Percentiles rank a stretch among this genome's conserved stretches.
Conservation (phyloP, 2,329 filamentous ascomycete species). For the Aspergillus vadensis region DNA sequence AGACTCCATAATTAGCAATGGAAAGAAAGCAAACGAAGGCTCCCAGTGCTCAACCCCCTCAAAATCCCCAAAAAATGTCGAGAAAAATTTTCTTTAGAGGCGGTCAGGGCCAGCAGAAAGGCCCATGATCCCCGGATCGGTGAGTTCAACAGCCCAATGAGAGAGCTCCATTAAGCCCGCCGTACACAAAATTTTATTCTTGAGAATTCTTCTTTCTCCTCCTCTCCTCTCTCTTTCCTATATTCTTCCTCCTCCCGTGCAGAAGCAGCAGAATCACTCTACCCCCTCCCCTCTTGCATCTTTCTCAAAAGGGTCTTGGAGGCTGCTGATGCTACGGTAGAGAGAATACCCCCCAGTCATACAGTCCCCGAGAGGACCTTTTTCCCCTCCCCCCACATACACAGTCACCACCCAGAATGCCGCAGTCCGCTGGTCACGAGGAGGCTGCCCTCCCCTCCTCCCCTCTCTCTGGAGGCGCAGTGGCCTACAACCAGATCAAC, state of each 20-base stretch:
- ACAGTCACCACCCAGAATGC: conserved; percentile 30
- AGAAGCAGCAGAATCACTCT: conserved; percentile 29
- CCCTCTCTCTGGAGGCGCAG: conserved; percentile 44
- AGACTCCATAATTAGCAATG: conserved; percentile 8
- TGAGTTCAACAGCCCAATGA: conserved; percentile 26
- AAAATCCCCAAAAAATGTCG: conserved; percentile 2
- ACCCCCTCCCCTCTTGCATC: conserved; percentile 18
- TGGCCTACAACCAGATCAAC: conserved; percentile 38
- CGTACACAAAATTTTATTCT: conserved; percentile 31
- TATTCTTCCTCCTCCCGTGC: conserved; percentile 31
- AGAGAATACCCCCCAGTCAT: conserved; percentile 31
- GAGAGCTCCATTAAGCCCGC: conserved; percentile 21
- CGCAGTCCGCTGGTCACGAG: conserved; percentile 34
- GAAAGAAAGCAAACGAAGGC: conserved; percentile 9
- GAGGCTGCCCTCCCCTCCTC: conserved; percentile 40
- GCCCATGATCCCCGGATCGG: conserved; percentile 22
- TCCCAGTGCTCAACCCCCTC: background rate
- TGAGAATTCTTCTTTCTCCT: conserved; percentile 19
- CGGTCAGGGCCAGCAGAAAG: conserved; percentile 25
- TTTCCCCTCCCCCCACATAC: conserved; percentile 26
- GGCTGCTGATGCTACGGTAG: conserved; percentile 44
- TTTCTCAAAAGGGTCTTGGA: conserved; percentile 28
- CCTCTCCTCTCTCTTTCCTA: conserved; percentile 25
- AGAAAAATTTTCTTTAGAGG: conserved; percentile 20
- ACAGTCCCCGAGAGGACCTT: conserved; percentile 45